Conservation (phyloP, 345 rosid species). For the Lepidium aucheri region DNA sequence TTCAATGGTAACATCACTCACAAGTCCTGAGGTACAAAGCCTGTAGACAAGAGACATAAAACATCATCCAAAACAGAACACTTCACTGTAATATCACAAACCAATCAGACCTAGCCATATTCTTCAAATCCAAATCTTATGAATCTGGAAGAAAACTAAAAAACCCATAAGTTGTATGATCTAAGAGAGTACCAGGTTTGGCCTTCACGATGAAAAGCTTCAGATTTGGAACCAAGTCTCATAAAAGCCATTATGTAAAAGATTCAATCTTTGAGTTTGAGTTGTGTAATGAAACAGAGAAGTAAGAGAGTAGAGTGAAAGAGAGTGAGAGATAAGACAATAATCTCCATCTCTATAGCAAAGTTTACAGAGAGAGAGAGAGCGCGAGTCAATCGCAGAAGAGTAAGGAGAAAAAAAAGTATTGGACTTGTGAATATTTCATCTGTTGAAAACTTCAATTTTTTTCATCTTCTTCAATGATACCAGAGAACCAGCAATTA, state of each 20-base stretch:
- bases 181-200: constrained; percentile 38
- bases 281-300: constrained; percentile 1
- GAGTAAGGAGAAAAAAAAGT: constrained; percentile 22
- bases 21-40: constrained; percentile 63
- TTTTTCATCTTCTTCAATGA: too few relatives aligned
- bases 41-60: constrained; percentile 27
- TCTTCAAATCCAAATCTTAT: too few relatives aligned
- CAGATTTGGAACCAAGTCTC: constrained; percentile 73
- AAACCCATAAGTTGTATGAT: too few relatives aligned
- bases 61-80: background rate
- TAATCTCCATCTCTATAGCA: background rate
- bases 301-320: background rate
- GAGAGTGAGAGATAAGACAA: background rate
- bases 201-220: constrained; percentile 57
- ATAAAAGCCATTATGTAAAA: constrained; percentile 46
- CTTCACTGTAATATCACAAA: background rate
- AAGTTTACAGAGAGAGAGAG: constrained; percentile 3
- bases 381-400: constrained; percentile 38
- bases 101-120: background rate
- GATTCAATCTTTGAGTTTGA: background rate
- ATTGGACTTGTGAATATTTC: constrained; percentile 18
- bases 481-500: too few relatives aligned
- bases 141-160: too few relatives aligned
- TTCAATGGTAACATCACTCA: constrained; percentile 62
- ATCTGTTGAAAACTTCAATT: constrained; percentile 16